Conservation (phyloP, 495 filamentous ascomycete species). For the Aspergillus avenaceus region DNA sequence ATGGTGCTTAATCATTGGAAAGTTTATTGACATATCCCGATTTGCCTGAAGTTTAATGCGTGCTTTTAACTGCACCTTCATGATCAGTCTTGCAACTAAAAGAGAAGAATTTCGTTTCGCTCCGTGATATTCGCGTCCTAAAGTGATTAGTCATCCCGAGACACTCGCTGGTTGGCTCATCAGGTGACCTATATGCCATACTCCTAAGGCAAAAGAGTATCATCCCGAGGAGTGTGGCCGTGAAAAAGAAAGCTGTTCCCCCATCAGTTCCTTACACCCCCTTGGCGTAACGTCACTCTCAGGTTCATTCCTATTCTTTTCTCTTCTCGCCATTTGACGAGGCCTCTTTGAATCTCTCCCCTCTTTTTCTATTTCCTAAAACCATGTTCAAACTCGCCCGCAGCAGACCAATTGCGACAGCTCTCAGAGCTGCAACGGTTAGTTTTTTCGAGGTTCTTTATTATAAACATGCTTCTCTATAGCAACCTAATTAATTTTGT, state of each 20-base stretch:
- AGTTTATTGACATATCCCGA: no score
- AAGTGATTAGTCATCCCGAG: constrained; percentile 15
- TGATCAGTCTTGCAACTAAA: no score
- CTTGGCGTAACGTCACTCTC: constrained; percentile 7
- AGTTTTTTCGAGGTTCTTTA: constrained; percentile 18
- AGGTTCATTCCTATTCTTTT: constrained; percentile 5
- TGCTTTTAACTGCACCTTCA: no score
- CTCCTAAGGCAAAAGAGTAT: constrained; percentile 15
- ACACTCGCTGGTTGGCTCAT: constrained; percentile 16
- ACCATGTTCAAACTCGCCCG: constrained; percentile 74
- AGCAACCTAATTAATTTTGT: constrained; percentile 19
- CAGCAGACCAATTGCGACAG: constrained; percentile 62
- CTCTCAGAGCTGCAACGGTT: constrained; percentile 62
- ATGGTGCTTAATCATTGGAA: no score
- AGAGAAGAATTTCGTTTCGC: no score
- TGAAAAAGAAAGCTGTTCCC: constrained; percentile 44
- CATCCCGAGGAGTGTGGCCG: constrained; percentile 30
- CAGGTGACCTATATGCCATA: constrained; percentile 16
- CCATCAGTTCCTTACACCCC: constrained; percentile 7
- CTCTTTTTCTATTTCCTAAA: constrained; percentile 21
- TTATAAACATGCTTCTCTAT: not conserved
- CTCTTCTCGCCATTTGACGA: constrained; percentile 2
- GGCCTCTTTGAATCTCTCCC: constrained; percentile 11
- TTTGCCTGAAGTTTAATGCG: no score
- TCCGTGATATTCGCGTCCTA: constrained; percentile 20